Percentiles rank a stretch among this genome's conserved stretches.
Conservation (phyloP, 2,329 filamentous ascomycete genomes). For the Aspergillus fructus region DNA sequence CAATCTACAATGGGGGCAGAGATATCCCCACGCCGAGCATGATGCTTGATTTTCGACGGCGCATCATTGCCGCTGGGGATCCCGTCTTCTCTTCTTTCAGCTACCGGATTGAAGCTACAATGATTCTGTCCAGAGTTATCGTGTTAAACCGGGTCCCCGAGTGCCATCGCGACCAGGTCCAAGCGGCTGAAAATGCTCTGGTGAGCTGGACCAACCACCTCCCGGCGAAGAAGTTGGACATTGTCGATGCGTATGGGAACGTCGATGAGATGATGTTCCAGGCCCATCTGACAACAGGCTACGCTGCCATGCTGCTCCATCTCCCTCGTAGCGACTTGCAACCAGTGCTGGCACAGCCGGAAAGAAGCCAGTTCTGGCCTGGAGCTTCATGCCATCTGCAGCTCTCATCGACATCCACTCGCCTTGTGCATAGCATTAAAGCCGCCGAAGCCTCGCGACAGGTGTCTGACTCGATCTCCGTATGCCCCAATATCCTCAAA, state of each 20-base stretch:
- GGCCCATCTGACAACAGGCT: slow-evolving; percentile 39
- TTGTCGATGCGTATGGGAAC: slow-evolving; percentile 66
- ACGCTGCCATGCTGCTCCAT: slow-evolving; percentile 68
- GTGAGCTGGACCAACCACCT: slow-evolving; percentile 77
- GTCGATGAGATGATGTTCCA: slow-evolving; percentile 64
- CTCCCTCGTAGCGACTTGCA: slow-evolving; percentile 71
- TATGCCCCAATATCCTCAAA: slow-evolving; percentile 32
- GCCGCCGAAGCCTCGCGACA: slow-evolving; percentile 35
- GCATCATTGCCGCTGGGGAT: slow-evolving; percentile 64
- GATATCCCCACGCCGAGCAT: slow-evolving; percentile 59
- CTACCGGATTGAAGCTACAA: slow-evolving; percentile 76
- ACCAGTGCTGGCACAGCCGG: slow-evolving; percentile 17
- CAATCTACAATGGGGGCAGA: slow-evolving; percentile 51
- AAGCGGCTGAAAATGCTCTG: slow-evolving; percentile 56
- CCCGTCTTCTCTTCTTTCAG: slow-evolving; percentile 72
- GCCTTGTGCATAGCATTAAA: slow-evolving; percentile 36
- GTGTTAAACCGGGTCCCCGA: slow-evolving; percentile 38
- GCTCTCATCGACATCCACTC: slow-evolving; percentile 34
- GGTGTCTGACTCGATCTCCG: slow-evolving; percentile 33
- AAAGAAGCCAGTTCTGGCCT: not conserved
- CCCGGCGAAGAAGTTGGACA: slow-evolving; percentile 66
- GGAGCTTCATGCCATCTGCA: slow-evolving; percentile 16
- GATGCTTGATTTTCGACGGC: slow-evolving; percentile 57
- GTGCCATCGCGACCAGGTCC: slow-evolving; percentile 53
- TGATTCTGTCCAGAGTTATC: slow-evolving; percentile 74